Percentiles rank a stretch among this genome's conserved stretches.
Conservation (phyloP, 257 asterid species). For the Salvia splendens region DNA sequence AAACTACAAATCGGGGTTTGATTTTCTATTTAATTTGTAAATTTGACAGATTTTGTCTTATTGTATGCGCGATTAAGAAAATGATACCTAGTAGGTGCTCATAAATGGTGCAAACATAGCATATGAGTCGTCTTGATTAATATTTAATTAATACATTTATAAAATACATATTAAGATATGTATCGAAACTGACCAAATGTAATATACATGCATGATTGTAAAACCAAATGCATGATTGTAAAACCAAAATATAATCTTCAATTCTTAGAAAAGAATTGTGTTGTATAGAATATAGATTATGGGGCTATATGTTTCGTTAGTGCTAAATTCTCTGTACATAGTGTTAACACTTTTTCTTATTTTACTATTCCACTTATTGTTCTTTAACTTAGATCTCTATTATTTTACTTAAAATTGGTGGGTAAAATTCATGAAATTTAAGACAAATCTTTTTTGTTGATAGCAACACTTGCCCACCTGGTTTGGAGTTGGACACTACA, state of each 20-base stretch:
- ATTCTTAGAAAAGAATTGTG: neutral
- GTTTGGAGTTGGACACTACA: neutral
- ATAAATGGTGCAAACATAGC: no score
- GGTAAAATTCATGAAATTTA: neutral
- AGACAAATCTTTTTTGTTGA: neutral
- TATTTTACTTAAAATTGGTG: constrained; percentile 2
- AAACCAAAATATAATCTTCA: no score
- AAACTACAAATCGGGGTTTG: no score
- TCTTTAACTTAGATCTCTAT: neutral
- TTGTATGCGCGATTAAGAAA: no score
- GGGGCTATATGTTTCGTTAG: constrained; percentile 6
- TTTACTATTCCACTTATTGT: neutral
- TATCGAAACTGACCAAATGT: no score
- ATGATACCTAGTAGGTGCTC: no score
- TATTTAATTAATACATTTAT: no score
- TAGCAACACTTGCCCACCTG: constrained; percentile 14
- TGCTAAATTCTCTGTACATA: neutral
- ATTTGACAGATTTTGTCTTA: no score
- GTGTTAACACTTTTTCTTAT: neutral
- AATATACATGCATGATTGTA: neutral
- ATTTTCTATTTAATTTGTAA: no score
- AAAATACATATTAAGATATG: no score
- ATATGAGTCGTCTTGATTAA: no score
- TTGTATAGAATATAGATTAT: neutral
- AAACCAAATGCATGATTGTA: no score